These are phyloP conservation scores for Ceratobasidium sp. DNA, from an alignment of 1,284 basidiomycete species.

Conservation along the genomic window DNA sequence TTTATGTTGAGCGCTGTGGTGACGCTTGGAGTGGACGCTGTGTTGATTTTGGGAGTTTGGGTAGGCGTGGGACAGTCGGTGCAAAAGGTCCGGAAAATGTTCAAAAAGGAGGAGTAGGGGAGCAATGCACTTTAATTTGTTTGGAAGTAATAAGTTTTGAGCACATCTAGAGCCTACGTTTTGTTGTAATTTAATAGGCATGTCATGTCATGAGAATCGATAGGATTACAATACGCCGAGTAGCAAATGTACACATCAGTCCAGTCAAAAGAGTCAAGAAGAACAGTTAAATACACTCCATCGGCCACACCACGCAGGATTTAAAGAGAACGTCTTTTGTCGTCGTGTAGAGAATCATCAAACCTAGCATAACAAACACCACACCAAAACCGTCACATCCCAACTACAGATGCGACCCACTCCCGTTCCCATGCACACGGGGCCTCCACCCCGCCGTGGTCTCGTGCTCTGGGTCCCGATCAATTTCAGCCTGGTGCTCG, in stretches of 20 bases:
- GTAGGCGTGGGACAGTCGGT: slow-evolving; percentile 48
- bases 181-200: too few species aligned
- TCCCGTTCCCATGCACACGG: slow-evolving; percentile 8
- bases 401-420: slow-evolving; percentile 12
- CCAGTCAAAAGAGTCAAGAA: slow-evolving; percentile 20
- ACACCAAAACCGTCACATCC: not conserved
- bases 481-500: not conserved
- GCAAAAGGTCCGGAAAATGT: slow-evolving; percentile 44
- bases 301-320: not conserved
- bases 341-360: not conserved
- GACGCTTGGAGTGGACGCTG: slow-evolving; percentile 58
- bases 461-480: slow-evolving; percentile 30
- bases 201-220: not conserved
- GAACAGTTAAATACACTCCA: slow-evolving; percentile 28
- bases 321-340: slow-evolving; percentile 11
- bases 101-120: slow-evolving; percentile 42
- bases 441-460: slow-evolving; percentile 26
- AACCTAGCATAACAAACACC: not conserved
- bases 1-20: slow-evolving; percentile 80
- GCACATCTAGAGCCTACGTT: too few species aligned
- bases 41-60: slow-evolving; percentile 55
- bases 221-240: slow-evolving; percentile 29
- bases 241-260: slow-evolving; percentile 28
- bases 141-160: too few species aligned
- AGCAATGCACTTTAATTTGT: not conserved